phyloP scores from a whole-genome alignment of 148 eudicot genomes.

The Camellia sinensis region DNA sequence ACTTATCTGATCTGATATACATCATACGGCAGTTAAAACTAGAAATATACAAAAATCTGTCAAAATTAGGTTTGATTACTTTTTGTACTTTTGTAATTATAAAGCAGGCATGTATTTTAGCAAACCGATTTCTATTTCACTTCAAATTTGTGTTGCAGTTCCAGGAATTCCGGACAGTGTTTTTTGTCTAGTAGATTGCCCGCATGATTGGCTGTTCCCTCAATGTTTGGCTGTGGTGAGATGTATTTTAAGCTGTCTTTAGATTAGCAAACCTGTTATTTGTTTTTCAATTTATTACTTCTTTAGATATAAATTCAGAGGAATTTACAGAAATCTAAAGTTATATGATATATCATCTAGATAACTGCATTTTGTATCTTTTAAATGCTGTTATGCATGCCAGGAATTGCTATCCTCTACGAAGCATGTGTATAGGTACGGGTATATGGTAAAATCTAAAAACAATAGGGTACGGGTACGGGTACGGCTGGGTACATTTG shows the following conservation, averaged over 20 bases:
- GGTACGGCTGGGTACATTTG: too few species aligned
- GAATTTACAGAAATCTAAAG: background rate
- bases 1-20: too few species aligned
- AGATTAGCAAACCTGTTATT: background rate
- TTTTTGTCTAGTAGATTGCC: slow-evolving; percentile 68
- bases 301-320: background rate
- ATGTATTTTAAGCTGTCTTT: too few species aligned
- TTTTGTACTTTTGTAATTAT: background rate
- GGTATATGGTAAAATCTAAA: too few species aligned
- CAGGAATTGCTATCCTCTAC: background rate
- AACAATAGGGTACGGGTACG: too few species aligned
- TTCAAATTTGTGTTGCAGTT: slow-evolving; percentile 37
- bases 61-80: too few species aligned
- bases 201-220: slow-evolving; percentile 93
- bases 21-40: too few species aligned
- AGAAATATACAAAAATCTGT: too few species aligned
- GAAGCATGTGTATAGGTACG: too few species aligned
- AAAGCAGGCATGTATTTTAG: background rate
- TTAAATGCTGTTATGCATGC: background rate
- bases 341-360: background rate
- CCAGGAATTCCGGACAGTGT: slow-evolving; percentile 56
- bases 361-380: background rate
- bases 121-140: background rate
- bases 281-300: background rate
- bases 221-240: too few species aligned